These are phyloP conservation scores for Marsdenia floribunda DNA, from an alignment of 257 asterid genomes.

Conservation along the genomic window DNA sequence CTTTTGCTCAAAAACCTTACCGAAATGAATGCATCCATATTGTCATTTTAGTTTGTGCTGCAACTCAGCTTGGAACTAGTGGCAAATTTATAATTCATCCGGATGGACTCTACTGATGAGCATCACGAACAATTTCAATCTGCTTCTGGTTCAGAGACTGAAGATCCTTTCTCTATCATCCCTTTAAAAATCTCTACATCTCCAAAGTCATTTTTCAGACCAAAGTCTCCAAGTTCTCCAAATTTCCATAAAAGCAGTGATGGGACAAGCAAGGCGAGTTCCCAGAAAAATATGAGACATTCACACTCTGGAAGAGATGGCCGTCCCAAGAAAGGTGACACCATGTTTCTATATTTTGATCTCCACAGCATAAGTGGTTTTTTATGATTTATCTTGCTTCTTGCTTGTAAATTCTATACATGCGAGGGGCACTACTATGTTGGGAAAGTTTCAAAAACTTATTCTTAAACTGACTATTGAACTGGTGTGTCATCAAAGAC, in stretches of 20 bases:
- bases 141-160: slow-evolving; percentile 41
- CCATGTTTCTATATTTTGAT: not conserved
- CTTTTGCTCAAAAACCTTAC: not conserved
- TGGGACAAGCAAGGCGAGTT: slow-evolving; percentile 39
- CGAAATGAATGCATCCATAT: slow-evolving; percentile 1
- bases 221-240: slow-evolving; percentile 38
- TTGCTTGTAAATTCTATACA: not conserved
- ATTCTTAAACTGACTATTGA: not conserved
- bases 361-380: too few relatives aligned
- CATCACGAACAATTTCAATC: slow-evolving; percentile 50
- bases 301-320: slow-evolving; percentile 49
- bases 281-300: slow-evolving; percentile 46
- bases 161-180: slow-evolving; percentile 46
- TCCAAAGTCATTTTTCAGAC: slow-evolving; percentile 39
- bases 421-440: not conserved
- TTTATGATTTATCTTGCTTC: not conserved
- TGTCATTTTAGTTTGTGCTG: not conserved
- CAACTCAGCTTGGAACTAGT: slow-evolving; percentile 1
- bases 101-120: slow-evolving; percentile 46
- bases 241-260: slow-evolving; percentile 22
- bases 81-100: not conserved
- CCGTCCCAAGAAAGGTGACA: slow-evolving; percentile 71
- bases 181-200: slow-evolving; percentile 37
- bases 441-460: not conserved
- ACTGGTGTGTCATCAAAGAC: not conserved